These are phyloP conservation scores for Nepenthes mirabilis DNA, from an alignment of 148 eudicot species.

Conservation along the genomic window DNA sequence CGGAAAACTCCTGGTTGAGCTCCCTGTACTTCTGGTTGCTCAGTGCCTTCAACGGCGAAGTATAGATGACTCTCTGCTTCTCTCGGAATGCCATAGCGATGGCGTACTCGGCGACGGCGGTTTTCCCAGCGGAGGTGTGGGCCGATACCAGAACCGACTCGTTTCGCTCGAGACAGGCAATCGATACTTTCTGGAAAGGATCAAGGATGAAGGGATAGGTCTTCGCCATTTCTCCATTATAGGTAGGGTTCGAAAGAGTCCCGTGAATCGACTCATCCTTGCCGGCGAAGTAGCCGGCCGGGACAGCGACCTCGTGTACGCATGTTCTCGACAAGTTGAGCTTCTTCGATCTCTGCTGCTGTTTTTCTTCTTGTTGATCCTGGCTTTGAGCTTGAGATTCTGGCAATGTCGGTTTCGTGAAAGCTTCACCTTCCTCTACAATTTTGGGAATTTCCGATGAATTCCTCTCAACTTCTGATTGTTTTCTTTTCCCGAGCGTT, in stretches of 20 bases:
- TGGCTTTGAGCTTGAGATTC: too few species aligned
- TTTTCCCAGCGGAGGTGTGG: conserved; percentile 90
- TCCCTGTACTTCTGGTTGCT: conserved; percentile 93
- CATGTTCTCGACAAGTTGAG: conserved; percentile 29
- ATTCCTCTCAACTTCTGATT: too few species aligned
- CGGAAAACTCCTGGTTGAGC: conserved; percentile 69
- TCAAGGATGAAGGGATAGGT: conserved; percentile 64
- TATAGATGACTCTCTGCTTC: conserved; percentile 78
- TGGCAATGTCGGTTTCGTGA: too few species aligned
- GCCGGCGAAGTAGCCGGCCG: conserved; percentile 32
- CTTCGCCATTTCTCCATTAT: conserved; percentile 52
- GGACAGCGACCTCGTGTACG: conserved; percentile 90
- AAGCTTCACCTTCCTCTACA: too few species aligned
- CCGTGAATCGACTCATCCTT: conserved; percentile 49
- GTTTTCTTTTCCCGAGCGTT: too few species aligned
- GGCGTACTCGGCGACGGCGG: conserved; percentile 97
- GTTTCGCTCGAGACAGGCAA: conserved; percentile 77
- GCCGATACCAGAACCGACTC: conserved; percentile 90
- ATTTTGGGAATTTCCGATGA: too few species aligned
- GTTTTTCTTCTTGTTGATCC: too few species aligned
- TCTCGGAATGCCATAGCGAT: conserved; percentile 86
- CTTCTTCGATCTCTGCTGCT: too few species aligned
- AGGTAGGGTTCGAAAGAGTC: conserved; percentile 53
- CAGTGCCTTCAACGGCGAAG: conserved; percentile 84
- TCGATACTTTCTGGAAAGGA: conserved; percentile 73